Evolutionary conservation across 306 rosid species (phyloP), one percentile per base, ranked within the genome.

Genomic region (Parietaria judaica): DNA sequence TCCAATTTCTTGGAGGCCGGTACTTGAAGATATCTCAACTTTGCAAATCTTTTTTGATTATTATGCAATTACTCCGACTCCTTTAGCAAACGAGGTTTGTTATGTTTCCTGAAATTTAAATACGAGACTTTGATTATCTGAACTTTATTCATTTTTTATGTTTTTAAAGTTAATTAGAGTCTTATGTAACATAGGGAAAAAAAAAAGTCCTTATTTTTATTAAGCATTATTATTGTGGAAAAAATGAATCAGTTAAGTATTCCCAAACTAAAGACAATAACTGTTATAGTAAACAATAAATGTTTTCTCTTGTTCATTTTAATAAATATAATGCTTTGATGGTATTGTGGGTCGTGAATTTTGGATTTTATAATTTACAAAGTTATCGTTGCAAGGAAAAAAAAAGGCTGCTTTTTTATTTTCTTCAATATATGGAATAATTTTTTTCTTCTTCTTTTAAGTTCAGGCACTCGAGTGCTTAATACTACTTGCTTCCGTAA

Each of bases 381-480:
- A n/a, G 45, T 8, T 41, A 41, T 41, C 45, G 7, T 41, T 41
- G 45, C 45, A 5, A 41, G 7, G 7, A 41, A 5, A 41, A 5
- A 41, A 41, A 41, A 8, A 41, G 7, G 45, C 45, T 8, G 9
- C 9, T 5, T 41, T 41, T 41, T 41, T 5, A 41, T 41, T 41
- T 41, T 8, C 45, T 41, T 41, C 9, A 1, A 41, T 8, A 5
- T 41, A 5, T 5, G 14, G 62, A 58, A 17, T 36, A 41, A 60
- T 5, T 23, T 60, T 60, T 43, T 31, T 60, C 11, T 13, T 39
- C 17, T n/a, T 16, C 5, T 41, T 60, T 39, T 60, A 6, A 60
- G 14, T 80, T 63, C 72, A 92, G 98, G 96, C 94, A 77, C 72
- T 92, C 74, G 98, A 88, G 85, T 92, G 98, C 96, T 86, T 92